phyloP scores from a whole-genome alignment of 2,329 filamentous ascomycete genomes.

The Endocalyx cinctus region DNA sequence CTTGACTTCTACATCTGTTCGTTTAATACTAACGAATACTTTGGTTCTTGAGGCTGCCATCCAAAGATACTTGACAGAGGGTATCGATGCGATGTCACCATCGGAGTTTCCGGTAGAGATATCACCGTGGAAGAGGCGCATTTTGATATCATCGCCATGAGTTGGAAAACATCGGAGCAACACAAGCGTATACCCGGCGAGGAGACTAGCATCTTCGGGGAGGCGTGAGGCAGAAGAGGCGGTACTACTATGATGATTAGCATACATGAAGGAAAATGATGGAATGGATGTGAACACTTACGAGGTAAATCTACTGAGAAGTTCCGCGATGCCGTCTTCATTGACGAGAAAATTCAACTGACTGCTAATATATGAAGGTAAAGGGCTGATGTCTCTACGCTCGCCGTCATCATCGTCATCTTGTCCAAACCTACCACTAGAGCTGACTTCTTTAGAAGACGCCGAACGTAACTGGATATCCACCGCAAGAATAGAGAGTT shows the following conservation, averaged over 20 bases:
- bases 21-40: constrained; percentile 32
- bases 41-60: constrained; percentile 46
- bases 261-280: too few relatives aligned
- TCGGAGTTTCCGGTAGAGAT: constrained; percentile 36
- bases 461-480: constrained; percentile 43
- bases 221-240: constrained; percentile 28
- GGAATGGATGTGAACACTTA: too few relatives aligned
- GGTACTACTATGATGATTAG: too few relatives aligned
- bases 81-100: constrained; percentile 41
- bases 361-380: constrained; percentile 56
- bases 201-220: constrained; percentile 60
- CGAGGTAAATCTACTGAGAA: constrained; percentile 43
- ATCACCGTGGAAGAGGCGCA: constrained; percentile 84
- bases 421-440: too few relatives aligned
- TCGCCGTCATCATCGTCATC: constrained; percentile 35
- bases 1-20: constrained; percentile 24
- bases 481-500: constrained; percentile 46
- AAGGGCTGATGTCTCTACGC: constrained; percentile 21
- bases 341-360: constrained; percentile 70
- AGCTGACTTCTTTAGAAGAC: too few relatives aligned
- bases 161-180: constrained; percentile 80
- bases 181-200: constrained; percentile 83
- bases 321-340: constrained; percentile 65
- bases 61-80: constrained; percentile 84
- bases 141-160: constrained; percentile 81